Base-by-base conservation (phyloP, 768 basidiomycete genomes). In the Megacollybia marginata region DNA sequence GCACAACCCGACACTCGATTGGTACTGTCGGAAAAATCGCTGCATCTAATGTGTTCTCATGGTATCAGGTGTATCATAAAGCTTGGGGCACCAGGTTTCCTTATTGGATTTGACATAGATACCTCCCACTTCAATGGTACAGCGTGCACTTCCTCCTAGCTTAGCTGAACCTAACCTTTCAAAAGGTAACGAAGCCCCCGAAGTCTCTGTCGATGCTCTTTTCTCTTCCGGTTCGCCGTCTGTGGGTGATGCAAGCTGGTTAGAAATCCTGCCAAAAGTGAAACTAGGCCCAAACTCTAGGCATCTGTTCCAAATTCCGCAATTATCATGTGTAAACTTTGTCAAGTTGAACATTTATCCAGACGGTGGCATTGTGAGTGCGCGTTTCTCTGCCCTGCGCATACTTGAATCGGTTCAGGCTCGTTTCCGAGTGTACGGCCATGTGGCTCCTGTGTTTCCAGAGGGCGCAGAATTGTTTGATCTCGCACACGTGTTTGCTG, bases 261-360 rank as follows among this genome's bases (percentile, higher is more conserved):
- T 64, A 9, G 80, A 86, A 56, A 73, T 96, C 47, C 75, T 97
- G 15, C 86, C 92, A 0, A 82, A 71, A 58, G 80, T 82, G 6
- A 67, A 78, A 42, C 73, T 97, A 23, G 88, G 89, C 2, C 95
- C 96, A 8, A 82, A 76, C 54, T 83, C 86, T n/a, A 76, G 85
- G 48, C 96, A 99, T 64, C 73, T 97, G 33, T 98, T 97, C 75
- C 78, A 78, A 52, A 74, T 93, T 38, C 61, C 80, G 13, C 61
- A 71, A 11, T 78, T 79, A 1, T 49, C 62, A 2, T 60, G 66
- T 11, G 73, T 77, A 50, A 94, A 85, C 54, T 88, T 86, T 64
- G 83, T 99, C 51, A 96, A 90, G 66, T 80, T 99, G 19, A 83
- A 86, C 56, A 93, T 95, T 80, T 92, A 92, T 67, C 96, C 96